Conservation (phyloP, 805 yeast genomes). For the Myxozyma nipponensis region DNA sequence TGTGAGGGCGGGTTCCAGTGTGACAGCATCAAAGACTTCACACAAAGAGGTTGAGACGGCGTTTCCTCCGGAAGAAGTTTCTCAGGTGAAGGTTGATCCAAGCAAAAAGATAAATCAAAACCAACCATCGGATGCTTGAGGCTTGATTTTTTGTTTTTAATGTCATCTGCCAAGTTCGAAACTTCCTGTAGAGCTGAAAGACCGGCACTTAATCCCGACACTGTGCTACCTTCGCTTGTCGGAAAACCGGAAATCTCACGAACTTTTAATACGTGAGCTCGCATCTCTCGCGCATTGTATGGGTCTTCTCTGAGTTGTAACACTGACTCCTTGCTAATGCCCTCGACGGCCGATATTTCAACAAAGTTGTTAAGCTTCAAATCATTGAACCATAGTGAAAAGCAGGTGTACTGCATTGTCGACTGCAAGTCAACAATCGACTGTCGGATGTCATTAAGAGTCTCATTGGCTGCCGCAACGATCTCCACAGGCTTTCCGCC, state of each 20-base stretch:
- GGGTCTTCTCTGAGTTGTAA: conserved; percentile 51
- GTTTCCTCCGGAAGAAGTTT: neutral
- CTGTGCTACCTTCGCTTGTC: conserved; percentile 39
- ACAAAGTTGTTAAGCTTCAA: conserved; percentile 38
- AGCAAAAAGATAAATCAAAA: conserved; percentile 9
- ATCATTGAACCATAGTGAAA: conserved; percentile 44
- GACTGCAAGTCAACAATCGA: conserved; percentile 55
- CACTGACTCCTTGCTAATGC: conserved; percentile 38
- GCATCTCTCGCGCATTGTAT: conserved; percentile 58
- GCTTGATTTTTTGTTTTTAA: conserved; percentile 20
- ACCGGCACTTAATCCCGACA: conserved; percentile 45
- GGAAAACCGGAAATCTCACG: conserved; percentile 57
- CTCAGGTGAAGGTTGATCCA: conserved; percentile 8
- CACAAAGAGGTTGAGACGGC: conserved; percentile 21
- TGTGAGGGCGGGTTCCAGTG: conserved; percentile 85
- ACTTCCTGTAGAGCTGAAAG: conserved; percentile 42
- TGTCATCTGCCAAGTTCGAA: conserved; percentile 19
- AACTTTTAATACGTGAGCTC: conserved; percentile 58
- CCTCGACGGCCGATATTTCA: conserved; percentile 33
- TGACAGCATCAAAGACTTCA: conserved; percentile 64
- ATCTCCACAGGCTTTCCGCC: conserved; percentile 29
- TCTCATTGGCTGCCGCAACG: conserved; percentile 40
- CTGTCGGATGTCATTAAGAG: conserved; percentile 55
- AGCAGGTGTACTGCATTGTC: conserved; percentile 60
- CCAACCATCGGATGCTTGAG: conserved; percentile 30